Conservation (phyloP, 257 asterid species). For the Solanum gracilifrons region DNA sequence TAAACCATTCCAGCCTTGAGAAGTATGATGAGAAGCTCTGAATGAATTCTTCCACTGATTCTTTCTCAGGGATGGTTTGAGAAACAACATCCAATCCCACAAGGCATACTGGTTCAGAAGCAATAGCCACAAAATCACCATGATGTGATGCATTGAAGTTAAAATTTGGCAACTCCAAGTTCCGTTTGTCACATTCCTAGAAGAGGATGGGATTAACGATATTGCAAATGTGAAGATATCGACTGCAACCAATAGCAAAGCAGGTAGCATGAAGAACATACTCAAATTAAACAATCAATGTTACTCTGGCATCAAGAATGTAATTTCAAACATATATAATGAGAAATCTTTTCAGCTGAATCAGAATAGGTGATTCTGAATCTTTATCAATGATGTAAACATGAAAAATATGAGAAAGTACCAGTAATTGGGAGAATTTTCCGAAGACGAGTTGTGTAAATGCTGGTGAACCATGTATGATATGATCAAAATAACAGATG, state of each 20-base stretch:
- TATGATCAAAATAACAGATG: background rate
- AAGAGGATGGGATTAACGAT: background rate
- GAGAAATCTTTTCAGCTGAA: background rate
- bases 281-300: background rate
- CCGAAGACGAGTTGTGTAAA: background rate
- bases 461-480: background rate
- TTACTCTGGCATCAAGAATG: background rate
- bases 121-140: conserved; percentile 85
- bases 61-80: conserved; percentile 49
- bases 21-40: conserved; percentile 53
- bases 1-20: conserved; percentile 62
- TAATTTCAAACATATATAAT: background rate
- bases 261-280: background rate
- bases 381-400: background rate
- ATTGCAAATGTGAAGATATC: background rate
- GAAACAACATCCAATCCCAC: conserved; percentile 82
- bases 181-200: conserved; percentile 37
- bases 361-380: background rate
- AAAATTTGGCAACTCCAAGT: conserved; percentile 45
- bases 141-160: conserved; percentile 86
- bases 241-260: background rate
- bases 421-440: background rate
- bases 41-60: conserved; percentile 47
- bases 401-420: background rate
- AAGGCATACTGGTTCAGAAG: conserved; percentile 85